Evolutionary conservation across 805 yeast species (phyloP).

Genomic region (Wickerhamiella qilinensis): DNA sequence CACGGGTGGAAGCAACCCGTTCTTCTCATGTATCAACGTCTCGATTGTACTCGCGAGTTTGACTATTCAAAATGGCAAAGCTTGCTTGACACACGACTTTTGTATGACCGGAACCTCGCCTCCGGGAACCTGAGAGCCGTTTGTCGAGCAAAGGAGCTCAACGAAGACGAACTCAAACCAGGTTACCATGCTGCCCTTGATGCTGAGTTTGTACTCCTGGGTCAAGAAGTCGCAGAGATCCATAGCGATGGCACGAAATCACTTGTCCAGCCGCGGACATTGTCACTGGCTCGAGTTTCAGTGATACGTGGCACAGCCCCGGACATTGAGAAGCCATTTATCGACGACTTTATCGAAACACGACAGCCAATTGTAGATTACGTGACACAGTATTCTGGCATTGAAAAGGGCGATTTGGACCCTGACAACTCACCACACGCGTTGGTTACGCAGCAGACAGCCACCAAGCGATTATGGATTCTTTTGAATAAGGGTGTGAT

Average conservation of each 20-base stretch:
- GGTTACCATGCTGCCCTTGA: conserved; percentile 83
- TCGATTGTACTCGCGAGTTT: conserved; percentile 19
- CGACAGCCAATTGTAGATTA: conserved; percentile 57
- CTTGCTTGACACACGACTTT: conserved; percentile 41
- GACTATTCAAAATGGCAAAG: conserved; percentile 33
- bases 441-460: conserved; percentile 64
- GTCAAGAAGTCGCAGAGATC: conserved; percentile 66
- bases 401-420: conserved; percentile 78
- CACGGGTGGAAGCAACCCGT: conserved; percentile 70
- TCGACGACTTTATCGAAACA: conserved; percentile 82
- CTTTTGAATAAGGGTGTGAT: conserved; percentile 75
- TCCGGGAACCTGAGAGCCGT: conserved; percentile 44
- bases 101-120: conserved; percentile 63
- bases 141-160: conserved; percentile 47
- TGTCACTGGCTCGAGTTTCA: conserved; percentile 77
- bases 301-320: conserved; percentile 54
- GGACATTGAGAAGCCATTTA: conserved; percentile 46
- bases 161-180: conserved; percentile 41
- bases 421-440: conserved; percentile 46
- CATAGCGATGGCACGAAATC: conserved; percentile 54
- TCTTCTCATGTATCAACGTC: conserved; percentile 10
- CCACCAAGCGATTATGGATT: conserved; percentile 82
- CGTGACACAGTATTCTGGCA: conserved; percentile 84
- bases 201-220: conserved; percentile 83
- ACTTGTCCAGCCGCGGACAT: conserved; percentile 55